Conservation (phyloP, 371 early-diverging fungal genomes). For the Gilbertella persicaria region DNA sequence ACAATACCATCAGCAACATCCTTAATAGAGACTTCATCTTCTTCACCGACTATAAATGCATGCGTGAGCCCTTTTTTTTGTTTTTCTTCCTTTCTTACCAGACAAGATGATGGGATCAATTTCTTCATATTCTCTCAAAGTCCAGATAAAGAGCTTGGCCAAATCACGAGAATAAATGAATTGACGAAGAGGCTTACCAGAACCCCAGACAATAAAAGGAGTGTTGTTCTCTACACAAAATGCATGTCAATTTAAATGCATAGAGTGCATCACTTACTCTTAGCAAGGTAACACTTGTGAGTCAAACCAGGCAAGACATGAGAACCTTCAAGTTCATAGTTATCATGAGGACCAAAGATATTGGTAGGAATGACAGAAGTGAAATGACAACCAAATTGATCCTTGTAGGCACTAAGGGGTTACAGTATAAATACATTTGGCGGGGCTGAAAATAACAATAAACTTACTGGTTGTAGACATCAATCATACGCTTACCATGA, state of each 20-base stretch:
- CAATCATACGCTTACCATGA: constrained; percentile 86
- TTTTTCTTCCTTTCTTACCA: constrained; percentile 60
- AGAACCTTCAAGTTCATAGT: constrained; percentile 80
- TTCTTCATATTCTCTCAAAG: constrained; percentile 76
- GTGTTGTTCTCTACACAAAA: constrained; percentile 64
- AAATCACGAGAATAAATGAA: constrained; percentile 88
- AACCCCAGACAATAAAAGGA: constrained; percentile 78
- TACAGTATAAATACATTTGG: background rate
- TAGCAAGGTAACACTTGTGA: constrained; percentile 85
- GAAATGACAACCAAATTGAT: constrained; percentile 82
- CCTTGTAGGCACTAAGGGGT: constrained; percentile 75
- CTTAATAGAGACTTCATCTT: constrained; percentile 83
- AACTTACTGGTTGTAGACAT: constrained; percentile 79
- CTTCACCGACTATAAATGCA: constrained; percentile 80
- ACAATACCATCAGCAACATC: constrained; percentile 80
- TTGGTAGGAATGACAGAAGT: constrained; percentile 89
- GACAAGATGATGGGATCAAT: constrained; percentile 85
- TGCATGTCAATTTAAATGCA: background rate
- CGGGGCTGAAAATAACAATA: background rate
- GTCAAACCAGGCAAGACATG: constrained; percentile 87
- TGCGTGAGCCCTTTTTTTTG: too few species aligned
- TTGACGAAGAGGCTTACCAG: constrained; percentile 84
- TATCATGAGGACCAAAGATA: constrained; percentile 86
- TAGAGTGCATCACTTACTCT: constrained; percentile 46
- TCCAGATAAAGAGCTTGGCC: constrained; percentile 84